phyloP scores from a whole-genome alignment of 2,329 filamentous ascomycete species.

The Beauveria pseudobassiana region DNA sequence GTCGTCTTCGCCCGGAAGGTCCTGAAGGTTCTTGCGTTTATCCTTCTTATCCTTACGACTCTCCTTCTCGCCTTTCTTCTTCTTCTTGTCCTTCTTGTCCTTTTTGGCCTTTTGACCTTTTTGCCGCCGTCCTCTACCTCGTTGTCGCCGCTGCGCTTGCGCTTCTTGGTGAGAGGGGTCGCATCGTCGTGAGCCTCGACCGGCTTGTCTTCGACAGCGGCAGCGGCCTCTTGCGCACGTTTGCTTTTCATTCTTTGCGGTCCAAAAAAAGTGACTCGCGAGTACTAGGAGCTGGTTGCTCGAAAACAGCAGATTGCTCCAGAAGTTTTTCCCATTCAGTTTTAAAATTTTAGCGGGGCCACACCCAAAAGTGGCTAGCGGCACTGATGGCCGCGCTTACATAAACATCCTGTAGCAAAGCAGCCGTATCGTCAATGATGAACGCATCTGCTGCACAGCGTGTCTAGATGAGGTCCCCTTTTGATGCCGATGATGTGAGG shows the following conservation, averaged over 20 bases:
- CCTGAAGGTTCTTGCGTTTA: conserved; percentile 30
- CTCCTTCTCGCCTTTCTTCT: conserved; percentile 26
- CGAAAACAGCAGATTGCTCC: neutral
- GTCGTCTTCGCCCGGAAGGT: conserved; percentile 28
- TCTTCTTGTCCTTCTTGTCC: conserved; percentile 22
- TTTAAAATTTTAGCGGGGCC: conserved; percentile 8
- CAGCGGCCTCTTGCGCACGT: conserved; percentile 27
- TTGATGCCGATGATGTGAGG: neutral
- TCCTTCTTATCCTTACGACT: conserved; percentile 34
- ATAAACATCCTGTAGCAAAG: neutral
- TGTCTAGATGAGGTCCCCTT: neutral
- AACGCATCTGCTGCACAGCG: neutral
- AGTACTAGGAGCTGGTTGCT: neutral
- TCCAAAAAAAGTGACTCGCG: neutral
- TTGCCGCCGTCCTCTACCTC: conserved; percentile 19
- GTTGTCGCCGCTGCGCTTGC: conserved; percentile 27
- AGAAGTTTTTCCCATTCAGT: conserved; percentile 6
- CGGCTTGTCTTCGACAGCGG: conserved; percentile 20
- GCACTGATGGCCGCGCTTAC: neutral
- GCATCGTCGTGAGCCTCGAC: conserved; percentile 17
- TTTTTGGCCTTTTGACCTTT: conserved; percentile 28
- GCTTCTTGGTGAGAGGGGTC: conserved; percentile 25
- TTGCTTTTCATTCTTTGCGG: conserved; percentile 30
- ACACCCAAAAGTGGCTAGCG: neutral
- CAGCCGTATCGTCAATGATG: neutral